Evolutionary conservation across 805 yeast genomes (phyloP).

Genomic region (Candida koratica): DNA sequence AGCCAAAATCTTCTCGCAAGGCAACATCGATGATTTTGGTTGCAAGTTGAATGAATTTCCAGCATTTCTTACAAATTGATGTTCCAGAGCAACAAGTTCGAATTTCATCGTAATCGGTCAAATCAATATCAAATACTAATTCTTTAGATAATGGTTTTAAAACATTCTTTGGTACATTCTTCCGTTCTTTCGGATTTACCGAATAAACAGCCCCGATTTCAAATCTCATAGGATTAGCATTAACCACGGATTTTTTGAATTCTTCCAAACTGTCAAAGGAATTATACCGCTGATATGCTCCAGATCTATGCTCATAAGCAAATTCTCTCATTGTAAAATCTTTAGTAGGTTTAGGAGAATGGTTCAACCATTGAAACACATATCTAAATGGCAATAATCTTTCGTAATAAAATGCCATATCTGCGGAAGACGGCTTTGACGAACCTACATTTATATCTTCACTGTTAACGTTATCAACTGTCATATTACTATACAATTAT

Average conservation of each 20-base stretch:
- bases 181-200: conserved; percentile 82
- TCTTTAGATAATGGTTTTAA: conserved; percentile 84
- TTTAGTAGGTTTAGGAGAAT: conserved; percentile 66
- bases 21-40: conserved; percentile 69
- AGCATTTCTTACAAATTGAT: conserved; percentile 80
- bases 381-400: conserved; percentile 70
- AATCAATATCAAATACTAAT: conserved; percentile 92
- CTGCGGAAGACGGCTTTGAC: conserved; percentile 45
- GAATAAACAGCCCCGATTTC: conserved; percentile 93
- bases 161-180: conserved; percentile 66
- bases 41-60: conserved; percentile 89
- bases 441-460: conserved; percentile 1
- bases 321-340: conserved; percentile 89
- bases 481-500: no score
- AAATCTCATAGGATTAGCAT: conserved; percentile 80
- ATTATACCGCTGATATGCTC: conserved; percentile 86
- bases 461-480: neutral
- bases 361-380: conserved; percentile 86
- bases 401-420: conserved; percentile 70
- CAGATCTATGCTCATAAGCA: conserved; percentile 84
- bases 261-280: conserved; percentile 66
- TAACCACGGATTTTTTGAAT: conserved; percentile 71
- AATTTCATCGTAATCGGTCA: conserved; percentile 91
- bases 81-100: conserved; percentile 93
- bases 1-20: conserved; percentile 84